Conservation (phyloP, 768 basidiomycete genomes). For the Lentinula sp. region DNA sequence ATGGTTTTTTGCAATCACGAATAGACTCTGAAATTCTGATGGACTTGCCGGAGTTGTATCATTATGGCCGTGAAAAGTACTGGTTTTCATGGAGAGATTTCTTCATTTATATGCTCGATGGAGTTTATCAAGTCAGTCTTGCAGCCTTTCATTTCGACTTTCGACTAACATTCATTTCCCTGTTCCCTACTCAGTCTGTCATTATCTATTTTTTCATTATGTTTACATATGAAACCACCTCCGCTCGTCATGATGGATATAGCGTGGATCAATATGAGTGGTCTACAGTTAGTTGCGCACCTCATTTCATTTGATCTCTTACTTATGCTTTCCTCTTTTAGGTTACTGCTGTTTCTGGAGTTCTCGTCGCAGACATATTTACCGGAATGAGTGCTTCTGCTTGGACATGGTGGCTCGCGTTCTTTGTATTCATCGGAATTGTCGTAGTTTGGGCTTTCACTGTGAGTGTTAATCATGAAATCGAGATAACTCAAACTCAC, state of each 20-base stretch:
- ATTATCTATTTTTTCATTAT: constrained; percentile 85
- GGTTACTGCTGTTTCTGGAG: constrained; percentile 86
- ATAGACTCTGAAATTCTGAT: constrained; percentile 84
- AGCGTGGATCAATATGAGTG: constrained; percentile 71
- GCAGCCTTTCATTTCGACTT: neutral
- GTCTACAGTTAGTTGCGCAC: constrained; percentile 54
- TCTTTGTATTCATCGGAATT: constrained; percentile 76
- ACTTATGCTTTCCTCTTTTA: constrained; percentile 18
- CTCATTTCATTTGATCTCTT: neutral
- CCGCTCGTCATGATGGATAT: constrained; percentile 77
- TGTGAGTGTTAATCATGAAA: constrained; percentile 34
- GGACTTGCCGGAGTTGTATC: constrained; percentile 89
- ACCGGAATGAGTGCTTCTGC: constrained; percentile 83
- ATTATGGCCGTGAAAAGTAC: constrained; percentile 70
- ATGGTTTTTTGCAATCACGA: neutral
- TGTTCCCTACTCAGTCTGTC: constrained; percentile 53
- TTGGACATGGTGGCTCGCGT: constrained; percentile 94
- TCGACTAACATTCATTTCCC: neutral
- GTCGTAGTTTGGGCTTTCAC: constrained; percentile 74
- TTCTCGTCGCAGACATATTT: constrained; percentile 75
- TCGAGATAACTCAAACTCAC: neutral
- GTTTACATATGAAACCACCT: constrained; percentile 70
- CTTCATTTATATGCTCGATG: constrained; percentile 81
- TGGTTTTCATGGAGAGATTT: constrained; percentile 84
- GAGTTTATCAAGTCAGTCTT: constrained; percentile 65